Evolutionary conservation across 2,329 filamentous ascomycete genomes (phyloP).

Genomic region (Passalora sequoiae): DNA sequence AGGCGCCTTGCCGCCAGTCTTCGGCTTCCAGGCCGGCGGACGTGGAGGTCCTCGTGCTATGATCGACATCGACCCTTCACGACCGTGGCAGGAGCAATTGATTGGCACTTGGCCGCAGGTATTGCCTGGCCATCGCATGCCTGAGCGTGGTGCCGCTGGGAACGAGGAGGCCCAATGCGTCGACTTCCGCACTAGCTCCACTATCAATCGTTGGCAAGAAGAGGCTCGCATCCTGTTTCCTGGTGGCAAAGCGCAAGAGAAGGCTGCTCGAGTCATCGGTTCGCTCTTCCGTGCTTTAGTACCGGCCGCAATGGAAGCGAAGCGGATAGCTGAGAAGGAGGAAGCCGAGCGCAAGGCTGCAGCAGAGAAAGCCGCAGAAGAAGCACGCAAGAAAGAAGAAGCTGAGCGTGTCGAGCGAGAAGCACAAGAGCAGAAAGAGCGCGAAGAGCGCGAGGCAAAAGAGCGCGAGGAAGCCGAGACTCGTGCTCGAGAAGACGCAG

Average conservation of each 20-base stretch:
- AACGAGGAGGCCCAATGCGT: conserved; percentile 67
- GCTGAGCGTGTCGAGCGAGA: conserved; percentile 55
- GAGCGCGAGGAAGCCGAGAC: conserved; percentile 40
- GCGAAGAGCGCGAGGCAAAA: conserved; percentile 45
- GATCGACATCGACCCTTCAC: conserved; percentile 28
- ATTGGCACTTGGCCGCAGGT: conserved; percentile 18
- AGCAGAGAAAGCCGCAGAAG: conserved; percentile 58
- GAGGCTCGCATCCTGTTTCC: conserved; percentile 79
- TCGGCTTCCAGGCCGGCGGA: conserved; percentile 19
- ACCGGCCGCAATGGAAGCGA: conserved; percentile 76
- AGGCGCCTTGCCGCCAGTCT: conserved; percentile 20
- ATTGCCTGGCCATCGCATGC: conserved; percentile 48
- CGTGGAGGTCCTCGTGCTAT: conserved; percentile 16
- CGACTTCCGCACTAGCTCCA: conserved; percentile 66
- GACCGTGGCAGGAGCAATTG: conserved; percentile 23
- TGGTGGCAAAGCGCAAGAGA: conserved; percentile 61
- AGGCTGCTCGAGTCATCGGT: conserved; percentile 61
- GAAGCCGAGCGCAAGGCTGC: conserved; percentile 62
- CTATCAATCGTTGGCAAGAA: conserved; percentile 76
- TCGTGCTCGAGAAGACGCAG: conserved; percentile 30
- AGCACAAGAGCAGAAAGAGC: conserved; percentile 48
- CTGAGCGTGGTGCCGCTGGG: conserved; percentile 37
- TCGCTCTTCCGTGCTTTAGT: conserved; percentile 68
- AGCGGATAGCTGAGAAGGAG: conserved; percentile 63
- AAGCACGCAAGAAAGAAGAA: conserved; percentile 58